Percentiles rank a stretch among this genome's conserved stretches.
Conservation (phyloP, 352 stramenopile species). For the Globisporangium barbulae region DNA sequence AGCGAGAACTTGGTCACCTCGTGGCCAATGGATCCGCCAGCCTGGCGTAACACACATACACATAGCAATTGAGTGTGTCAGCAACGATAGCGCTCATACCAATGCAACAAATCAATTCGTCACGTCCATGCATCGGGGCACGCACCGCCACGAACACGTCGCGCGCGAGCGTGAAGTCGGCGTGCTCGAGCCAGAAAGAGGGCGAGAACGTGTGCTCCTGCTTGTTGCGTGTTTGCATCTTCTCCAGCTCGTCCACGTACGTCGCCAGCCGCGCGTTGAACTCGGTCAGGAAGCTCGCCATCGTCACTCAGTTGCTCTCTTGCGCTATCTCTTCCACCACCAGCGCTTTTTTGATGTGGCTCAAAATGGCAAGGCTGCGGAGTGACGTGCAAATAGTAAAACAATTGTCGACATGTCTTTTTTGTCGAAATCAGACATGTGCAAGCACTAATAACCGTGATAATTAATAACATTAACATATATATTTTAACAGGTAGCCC, state of each 20-base stretch:
- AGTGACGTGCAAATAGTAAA: conserved; percentile 5
- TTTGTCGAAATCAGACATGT: background rate
- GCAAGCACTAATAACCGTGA: too few relatives aligned
- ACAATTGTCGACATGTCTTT: background rate
- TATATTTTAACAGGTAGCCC: too few relatives aligned
- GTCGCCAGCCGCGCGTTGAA: conserved; percentile 52
- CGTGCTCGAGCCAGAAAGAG: conserved; percentile 74
- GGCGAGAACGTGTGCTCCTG: conserved; percentile 58
- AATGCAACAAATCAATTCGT: background rate
- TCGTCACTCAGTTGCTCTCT: conserved; percentile 11
- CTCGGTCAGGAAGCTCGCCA: conserved; percentile 52
- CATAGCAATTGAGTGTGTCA: background rate
- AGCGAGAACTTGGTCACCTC: conserved; percentile 88
- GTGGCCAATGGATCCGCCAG: conserved; percentile 60
- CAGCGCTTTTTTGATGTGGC: conserved; percentile 10
- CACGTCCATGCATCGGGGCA: background rate
- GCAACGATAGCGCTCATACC: background rate
- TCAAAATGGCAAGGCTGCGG: background rate
- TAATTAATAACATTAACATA: too few relatives aligned
- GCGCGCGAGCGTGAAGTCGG: conserved; percentile 72
- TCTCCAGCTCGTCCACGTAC: conserved; percentile 58
- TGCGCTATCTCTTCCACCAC: conserved; percentile 4
- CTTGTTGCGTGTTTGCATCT: conserved; percentile 54
- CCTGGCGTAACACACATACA: conserved; percentile 24
- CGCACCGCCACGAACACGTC: conserved; percentile 79